Percentiles rank a stretch among this genome's conserved stretches.
phyloP scores from a whole-genome alignment of 1,284 basidiomycete genomes.

The Gymnopus androsaceus region DNA sequence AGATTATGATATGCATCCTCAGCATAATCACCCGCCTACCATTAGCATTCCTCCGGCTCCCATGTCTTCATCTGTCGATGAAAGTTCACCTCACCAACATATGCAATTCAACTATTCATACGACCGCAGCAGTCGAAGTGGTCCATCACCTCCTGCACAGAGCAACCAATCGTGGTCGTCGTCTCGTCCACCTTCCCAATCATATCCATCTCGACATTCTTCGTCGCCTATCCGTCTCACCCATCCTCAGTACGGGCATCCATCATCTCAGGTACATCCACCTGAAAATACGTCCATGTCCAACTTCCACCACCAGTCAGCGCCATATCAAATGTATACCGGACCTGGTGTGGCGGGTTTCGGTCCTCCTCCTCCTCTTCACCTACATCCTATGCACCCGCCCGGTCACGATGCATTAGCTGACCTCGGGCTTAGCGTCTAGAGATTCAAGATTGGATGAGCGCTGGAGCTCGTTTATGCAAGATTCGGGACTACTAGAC shows the following conservation, averaged over 20 bases:
- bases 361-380: not conserved
- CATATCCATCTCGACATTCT: slow-evolving; percentile 11
- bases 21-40: slow-evolving; percentile 9
- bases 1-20: slow-evolving; percentile 8
- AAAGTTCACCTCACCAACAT: slow-evolving; percentile 1
- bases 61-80: slow-evolving; percentile 5
- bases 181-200: not conserved
- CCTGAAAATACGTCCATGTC: no score
- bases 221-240: slow-evolving; percentile 14
- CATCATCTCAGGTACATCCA: not conserved
- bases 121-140: slow-evolving; percentile 12
- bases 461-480: slow-evolving; percentile 62
- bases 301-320: slow-evolving; percentile 8
- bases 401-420: slow-evolving; percentile 41
- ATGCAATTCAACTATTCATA: slow-evolving; percentile 15
- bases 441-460: slow-evolving; percentile 57
- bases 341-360: slow-evolving; percentile 9
- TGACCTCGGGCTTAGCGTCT: slow-evolving; percentile 52
- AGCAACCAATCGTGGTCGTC: slow-evolving; percentile 4
- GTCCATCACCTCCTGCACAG: slow-evolving; percentile 1
- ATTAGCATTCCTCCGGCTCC: slow-evolving; percentile 12
- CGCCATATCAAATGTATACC: slow-evolving; percentile 10
- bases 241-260: slow-evolving; percentile 15
- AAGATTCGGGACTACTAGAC: slow-evolving; percentile 50
- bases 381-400: slow-evolving; percentile 8